phyloP scores from a whole-genome alignment of 768 basidiomycete species.

The Cystofilobasidium macerans region DNA sequence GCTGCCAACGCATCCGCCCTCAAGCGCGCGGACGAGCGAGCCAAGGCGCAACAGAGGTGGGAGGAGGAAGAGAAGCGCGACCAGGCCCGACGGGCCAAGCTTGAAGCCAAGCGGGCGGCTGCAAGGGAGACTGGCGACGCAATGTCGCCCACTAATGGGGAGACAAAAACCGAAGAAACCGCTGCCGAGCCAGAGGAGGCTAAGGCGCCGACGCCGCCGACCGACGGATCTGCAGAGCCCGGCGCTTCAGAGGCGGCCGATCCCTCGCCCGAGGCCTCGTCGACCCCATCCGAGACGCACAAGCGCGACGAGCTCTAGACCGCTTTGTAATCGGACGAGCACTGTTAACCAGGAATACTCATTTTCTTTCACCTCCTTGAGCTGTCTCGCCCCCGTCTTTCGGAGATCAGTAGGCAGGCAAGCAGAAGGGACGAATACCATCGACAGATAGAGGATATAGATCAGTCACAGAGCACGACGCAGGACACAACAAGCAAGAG shows the following conservation, averaged over 20 bases:
- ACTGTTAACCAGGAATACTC: too few relatives aligned
- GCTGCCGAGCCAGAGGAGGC: constrained; percentile 8
- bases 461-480: too few relatives aligned
- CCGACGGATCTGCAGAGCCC: neutral
- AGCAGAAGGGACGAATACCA: too few relatives aligned
- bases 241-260: neutral
- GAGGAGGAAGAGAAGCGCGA: constrained; percentile 24
- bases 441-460: too few relatives aligned
- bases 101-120: constrained; percentile 13
- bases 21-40: constrained; percentile 16
- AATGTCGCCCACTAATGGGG: neutral
- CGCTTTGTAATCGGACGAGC: too few relatives aligned
- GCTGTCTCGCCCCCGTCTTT: too few relatives aligned
- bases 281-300: neutral
- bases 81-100: constrained; percentile 13
- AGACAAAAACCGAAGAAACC: neutral
- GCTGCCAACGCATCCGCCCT: constrained; percentile 18
- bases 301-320: constrained; percentile 1
- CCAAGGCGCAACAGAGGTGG: constrained; percentile 18
- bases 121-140: too few relatives aligned
- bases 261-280: neutral
- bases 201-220: constrained; percentile 1
- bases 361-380: too few relatives aligned
- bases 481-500: too few relatives aligned
- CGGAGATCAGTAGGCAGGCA: too few relatives aligned